Base-by-base conservation (phyloP, 306 rosid genomes). In the Cucumis cinereus region DNA sequence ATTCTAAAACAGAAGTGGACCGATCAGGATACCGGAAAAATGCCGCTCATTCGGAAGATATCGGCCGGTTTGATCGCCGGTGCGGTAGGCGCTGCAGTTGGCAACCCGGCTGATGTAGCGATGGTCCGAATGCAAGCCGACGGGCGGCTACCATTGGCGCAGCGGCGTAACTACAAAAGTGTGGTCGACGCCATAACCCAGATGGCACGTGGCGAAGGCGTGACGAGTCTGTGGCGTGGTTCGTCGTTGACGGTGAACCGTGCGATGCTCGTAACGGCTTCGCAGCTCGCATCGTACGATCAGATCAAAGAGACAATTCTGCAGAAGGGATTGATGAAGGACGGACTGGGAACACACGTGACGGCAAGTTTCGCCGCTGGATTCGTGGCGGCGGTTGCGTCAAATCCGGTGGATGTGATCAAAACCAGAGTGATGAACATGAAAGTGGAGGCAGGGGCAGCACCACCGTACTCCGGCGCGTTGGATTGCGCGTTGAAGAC, bases 41-140 rank as follows among this genome's bases (percentile, higher is more conserved):
- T 92, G 55, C 79, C 96, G 0, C 77, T 90, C 22, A 1, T 75
- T 0, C 36, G 79, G 0, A 92, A 92, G 60, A 86, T 92, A 0
- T 24, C 80, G 0, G 92, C 96, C 0, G 98, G 96, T 0, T 80
- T 92, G 0, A 17, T 90, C 45, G 92, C 96, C 62, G 96, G 98
- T 0, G 98, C 85, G 0, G 66, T 92, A 2, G 98, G 98, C 0
- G 96, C 96, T 0, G 94, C 92, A 4, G 90, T 92, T 0, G 96
- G 96, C 0, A 92, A 90, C 75, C 98, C 98, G 0, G 98, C 98
- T 2, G 98, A 92, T 77, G 90, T 92, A 16, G 98, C 98, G 2
- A 92, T 90, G 98, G 98, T 92, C 7, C 84, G 96, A 2, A 92
- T 92, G 98, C 98, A 92, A 69, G 98, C 98, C 19, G 98, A 91